These are phyloP conservation scores for Colletotrichum musicola DNA, from an alignment of 2,329 filamentous ascomycete genomes.

Conservation along the genomic window DNA sequence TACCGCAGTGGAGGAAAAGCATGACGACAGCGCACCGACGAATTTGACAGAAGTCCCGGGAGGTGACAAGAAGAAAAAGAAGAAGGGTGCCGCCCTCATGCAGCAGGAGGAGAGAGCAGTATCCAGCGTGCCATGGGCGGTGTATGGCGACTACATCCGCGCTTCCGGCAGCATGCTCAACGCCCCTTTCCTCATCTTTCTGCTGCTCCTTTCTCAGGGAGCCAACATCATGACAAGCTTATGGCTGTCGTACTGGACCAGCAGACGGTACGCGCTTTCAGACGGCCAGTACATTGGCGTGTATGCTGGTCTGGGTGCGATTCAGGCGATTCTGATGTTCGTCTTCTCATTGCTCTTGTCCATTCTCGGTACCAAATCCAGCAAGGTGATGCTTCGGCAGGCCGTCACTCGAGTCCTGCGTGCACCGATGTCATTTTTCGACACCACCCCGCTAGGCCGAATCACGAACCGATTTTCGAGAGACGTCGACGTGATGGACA, in stretches of 20 bases:
- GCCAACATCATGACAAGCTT: constrained; percentile 89
- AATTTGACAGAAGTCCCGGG: constrained; percentile 55
- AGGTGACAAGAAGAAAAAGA: constrained; percentile 64
- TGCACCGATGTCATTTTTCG: constrained; percentile 91
- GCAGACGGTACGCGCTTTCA: constrained; percentile 76
- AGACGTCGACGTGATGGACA: constrained; percentile 97
- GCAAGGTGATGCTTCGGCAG: constrained; percentile 82
- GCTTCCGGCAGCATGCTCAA: constrained; percentile 80
- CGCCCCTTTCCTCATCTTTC: constrained; percentile 71
- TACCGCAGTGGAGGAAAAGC: constrained; percentile 78
- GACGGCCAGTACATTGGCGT: constrained; percentile 79
- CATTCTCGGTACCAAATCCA: constrained; percentile 83
- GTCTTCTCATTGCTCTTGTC: constrained; percentile 83
- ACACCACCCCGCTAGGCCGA: constrained; percentile 93
- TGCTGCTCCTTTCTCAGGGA: constrained; percentile 81
- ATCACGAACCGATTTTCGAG: constrained; percentile 97
- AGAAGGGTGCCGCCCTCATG: constrained; percentile 76
- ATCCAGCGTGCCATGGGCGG: constrained; percentile 81
- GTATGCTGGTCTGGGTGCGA: constrained; percentile 77
- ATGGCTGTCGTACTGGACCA: constrained; percentile 96
- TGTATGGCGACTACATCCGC: constrained; percentile 82
- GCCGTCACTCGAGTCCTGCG: constrained; percentile 83
- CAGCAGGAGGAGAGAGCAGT: constrained; percentile 78
- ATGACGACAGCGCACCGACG: constrained; percentile 62
- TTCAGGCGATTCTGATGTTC: constrained; percentile 83